phyloP scores from a whole-genome alignment of 2,329 filamentous ascomycete genomes.

The Clonostachys byssicola region DNA sequence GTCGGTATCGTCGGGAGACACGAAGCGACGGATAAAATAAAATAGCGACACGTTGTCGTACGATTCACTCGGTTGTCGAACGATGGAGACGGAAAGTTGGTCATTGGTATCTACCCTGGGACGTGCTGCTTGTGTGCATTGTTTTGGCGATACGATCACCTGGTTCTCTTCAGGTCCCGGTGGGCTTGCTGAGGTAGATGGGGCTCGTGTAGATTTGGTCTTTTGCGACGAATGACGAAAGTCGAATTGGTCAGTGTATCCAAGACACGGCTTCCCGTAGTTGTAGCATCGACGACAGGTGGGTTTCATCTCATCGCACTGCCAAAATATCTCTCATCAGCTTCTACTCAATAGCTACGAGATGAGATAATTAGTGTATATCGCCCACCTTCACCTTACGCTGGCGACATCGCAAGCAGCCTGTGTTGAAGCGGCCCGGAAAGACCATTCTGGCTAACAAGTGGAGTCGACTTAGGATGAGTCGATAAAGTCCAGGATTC shows the following conservation, averaged over 20 bases:
- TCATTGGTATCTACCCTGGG: background rate
- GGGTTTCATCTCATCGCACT: conserved; percentile 25
- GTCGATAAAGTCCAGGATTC: too few species aligned
- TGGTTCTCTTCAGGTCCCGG: background rate
- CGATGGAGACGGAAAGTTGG: background rate
- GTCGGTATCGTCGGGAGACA: conserved; percentile 18
- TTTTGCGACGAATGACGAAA: conserved; percentile 14
- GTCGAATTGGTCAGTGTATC: conserved; percentile 27
- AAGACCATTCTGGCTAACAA: conserved; percentile 16
- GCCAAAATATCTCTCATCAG: background rate
- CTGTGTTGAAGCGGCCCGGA: conserved; percentile 20
- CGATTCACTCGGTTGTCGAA: conserved; percentile 5
- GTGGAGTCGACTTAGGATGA: background rate
- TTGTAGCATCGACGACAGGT: conserved; percentile 21
- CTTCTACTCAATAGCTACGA: background rate
- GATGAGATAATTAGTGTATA: background rate
- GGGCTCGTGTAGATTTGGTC: too few species aligned
- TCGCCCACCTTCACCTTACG: conserved; percentile 18
- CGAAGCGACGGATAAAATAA: conserved; percentile 26
- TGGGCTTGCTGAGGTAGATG: too few species aligned
- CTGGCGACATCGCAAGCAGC: conserved; percentile 19
- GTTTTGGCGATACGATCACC: too few species aligned
- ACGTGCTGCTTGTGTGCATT: background rate
- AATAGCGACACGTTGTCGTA: conserved; percentile 20
- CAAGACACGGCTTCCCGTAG: conserved; percentile 23